Evolutionary conservation across 257 asterid genomes (phyloP), one percentile per base, ranked within the genome.

Genomic region (Rehmannia glutinosa): DNA sequence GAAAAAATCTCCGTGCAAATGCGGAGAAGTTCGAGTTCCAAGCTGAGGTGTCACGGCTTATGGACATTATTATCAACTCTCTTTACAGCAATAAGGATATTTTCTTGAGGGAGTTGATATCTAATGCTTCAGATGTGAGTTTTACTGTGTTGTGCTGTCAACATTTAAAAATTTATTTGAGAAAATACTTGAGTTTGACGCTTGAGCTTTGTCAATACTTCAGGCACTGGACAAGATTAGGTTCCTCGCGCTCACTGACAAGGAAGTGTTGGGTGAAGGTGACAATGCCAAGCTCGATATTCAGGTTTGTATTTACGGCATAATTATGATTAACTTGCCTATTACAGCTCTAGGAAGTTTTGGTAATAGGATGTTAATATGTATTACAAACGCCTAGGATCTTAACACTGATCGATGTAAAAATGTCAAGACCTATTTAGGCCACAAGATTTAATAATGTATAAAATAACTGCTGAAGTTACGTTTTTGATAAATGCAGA

Each of bases 101-200:
- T 23, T 94, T 94, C 88, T 73, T 94, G 80, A 91, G 97, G 76
- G 97, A 90, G 77, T 79, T 93, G 84, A 93, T 93, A 80, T 93
- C 99, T 54, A 91, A 91, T 85, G 97, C 99, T 28, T 93, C 99
- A 2, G 97, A 93, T 78, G 99, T 93, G 79, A 82, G 99, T 51
- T 27, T 38, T 45, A 23, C 53, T 43, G 4, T 41, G 20, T 28
- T 25, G 9, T 24, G 30, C 33, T 43, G 11, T 21, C 32, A 19
- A 11, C 42, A 27, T 68, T 47, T 19, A 9, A 24, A 24, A 1
- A 17, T 16, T 35, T 33, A 1, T 66, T 45, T 56, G 21, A 8
- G 69, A 1, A 27, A 60, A n/a, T 24, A 6, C 3, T 64, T 9
- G 66, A 25, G 21, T 15, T 53, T 39, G 50, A 46, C 52, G 52